Conservation (phyloP, 441 rosid species). For the Viola pubescens region DNA sequence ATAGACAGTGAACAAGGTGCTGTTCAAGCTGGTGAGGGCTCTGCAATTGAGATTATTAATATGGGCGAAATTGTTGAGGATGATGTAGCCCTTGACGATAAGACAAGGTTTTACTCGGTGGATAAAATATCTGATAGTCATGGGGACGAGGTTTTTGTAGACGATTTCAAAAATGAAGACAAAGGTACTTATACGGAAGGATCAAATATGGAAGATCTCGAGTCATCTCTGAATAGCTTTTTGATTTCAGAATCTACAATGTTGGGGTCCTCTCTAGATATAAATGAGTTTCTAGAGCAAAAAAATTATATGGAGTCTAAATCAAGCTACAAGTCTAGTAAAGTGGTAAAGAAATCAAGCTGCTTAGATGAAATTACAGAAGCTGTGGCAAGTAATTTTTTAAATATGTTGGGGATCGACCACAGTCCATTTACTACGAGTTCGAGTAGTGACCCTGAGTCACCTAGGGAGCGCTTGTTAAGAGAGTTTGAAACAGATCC, state of each 20-base stretch:
- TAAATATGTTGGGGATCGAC: constrained; percentile 64
- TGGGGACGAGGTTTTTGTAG: constrained; percentile 17
- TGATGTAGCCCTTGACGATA: constrained; percentile 23
- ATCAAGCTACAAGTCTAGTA: constrained; percentile 32
- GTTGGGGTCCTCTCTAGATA: constrained; percentile 29
- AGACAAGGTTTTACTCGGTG: constrained; percentile 12
- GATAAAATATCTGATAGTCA: constrained; percentile 7
- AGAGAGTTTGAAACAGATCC: constrained; percentile 75
- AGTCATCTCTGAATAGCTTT: constrained; percentile 25
- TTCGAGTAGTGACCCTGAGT: constrained; percentile 62
- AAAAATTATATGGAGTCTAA: constrained; percentile 32
- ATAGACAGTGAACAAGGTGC: constrained; percentile 25
- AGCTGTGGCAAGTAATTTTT: constrained; percentile 64
- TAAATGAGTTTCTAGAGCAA: constrained; percentile 31
- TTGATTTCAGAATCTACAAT: constrained; percentile 30
- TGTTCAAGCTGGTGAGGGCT: constrained; percentile 24
- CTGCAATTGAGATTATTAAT: constrained; percentile 40
- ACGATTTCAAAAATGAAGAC: constrained; percentile 25
- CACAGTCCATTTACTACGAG: constrained; percentile 35
- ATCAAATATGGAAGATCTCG: constrained; percentile 28
- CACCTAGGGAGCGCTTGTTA: constrained; percentile 76
- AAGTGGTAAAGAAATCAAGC: constrained; percentile 32
- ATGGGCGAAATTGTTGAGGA: constrained; percentile 51
- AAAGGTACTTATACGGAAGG: constrained; percentile 15
- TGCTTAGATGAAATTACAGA: constrained; percentile 67